These are phyloP conservation scores for Theobroma cacao DNA, from an alignment of 345 rosid species.

Conservation along the genomic window DNA sequence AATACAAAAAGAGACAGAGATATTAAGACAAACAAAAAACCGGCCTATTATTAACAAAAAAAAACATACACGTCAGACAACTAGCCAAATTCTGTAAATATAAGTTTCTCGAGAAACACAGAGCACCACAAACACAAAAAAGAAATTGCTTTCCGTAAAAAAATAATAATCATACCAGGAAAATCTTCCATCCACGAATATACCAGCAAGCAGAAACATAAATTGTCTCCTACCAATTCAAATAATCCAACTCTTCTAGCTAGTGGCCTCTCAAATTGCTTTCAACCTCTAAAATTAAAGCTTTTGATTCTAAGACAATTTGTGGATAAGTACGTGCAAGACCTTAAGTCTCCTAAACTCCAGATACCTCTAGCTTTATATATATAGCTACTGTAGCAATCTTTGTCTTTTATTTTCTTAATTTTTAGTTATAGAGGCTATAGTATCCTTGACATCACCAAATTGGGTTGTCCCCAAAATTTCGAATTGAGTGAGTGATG, in stretches of 20 bases:
- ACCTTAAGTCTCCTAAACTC: background rate
- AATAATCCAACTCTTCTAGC: background rate
- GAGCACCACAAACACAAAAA: background rate
- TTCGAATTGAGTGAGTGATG: background rate
- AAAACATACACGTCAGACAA: background rate
- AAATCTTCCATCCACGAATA: constrained; percentile 31
- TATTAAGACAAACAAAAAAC: background rate
- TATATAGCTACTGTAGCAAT: background rate
- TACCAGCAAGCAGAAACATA: background rate
- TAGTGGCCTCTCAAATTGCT: constrained; percentile 7
- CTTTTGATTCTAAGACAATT: constrained; percentile 27
- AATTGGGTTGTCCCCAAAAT: background rate
- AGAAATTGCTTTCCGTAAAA: background rate
- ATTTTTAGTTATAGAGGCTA: background rate
- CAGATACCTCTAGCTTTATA: background rate
- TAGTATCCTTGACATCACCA: background rate
- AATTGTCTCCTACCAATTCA: background rate
- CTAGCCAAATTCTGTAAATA: background rate
- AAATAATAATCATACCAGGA: constrained; percentile 24
- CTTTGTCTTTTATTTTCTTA: background rate
- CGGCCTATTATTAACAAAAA: background rate
- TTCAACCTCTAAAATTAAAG: constrained; percentile 22
- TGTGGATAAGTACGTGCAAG: constrained; percentile 20
- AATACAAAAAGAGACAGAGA: background rate
- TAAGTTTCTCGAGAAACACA: background rate